A percentile compares a stretch with the other conserved stretches of the same genome.
phyloP scores from a whole-genome alignment of 768 basidiomycete genomes.

The Boletus sp. region DNA sequence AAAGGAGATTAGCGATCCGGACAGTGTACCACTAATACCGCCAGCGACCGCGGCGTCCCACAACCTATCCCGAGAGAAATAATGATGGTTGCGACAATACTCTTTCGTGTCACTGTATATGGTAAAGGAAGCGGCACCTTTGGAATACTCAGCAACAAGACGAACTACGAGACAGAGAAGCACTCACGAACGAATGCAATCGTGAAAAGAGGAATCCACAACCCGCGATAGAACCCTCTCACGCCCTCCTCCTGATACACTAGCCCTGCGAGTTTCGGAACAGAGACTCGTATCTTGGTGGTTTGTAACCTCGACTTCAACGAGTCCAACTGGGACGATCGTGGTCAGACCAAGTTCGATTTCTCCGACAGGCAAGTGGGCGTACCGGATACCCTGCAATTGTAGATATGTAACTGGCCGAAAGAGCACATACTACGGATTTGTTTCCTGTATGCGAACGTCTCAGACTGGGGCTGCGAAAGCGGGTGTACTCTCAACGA shows the following conservation, averaged over 20 bases:
- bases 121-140: constrained; percentile 88
- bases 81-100: constrained; percentile 55
- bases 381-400: constrained; percentile 85
- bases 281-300: constrained; percentile 69
- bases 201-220: constrained; percentile 91
- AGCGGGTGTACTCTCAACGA: not conserved
- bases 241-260: constrained; percentile 86
- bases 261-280: constrained; percentile 65
- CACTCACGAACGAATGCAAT: constrained; percentile 94
- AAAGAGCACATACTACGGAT: constrained; percentile 85
- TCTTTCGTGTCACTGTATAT: constrained; percentile 88
- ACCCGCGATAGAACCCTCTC: constrained; percentile 84
- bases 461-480: constrained; percentile 5
- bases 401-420: constrained; percentile 90
- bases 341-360: not conserved
- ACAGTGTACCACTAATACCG: constrained; percentile 81
- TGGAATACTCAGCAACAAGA: constrained; percentile 5
- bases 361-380: not conserved
- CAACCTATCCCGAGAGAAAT: constrained; percentile 56
- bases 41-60: constrained; percentile 75
- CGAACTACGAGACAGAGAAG: not conserved
- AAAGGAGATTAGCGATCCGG: constrained; percentile 86
- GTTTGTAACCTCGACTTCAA: constrained; percentile 93
- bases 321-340: constrained; percentile 71
- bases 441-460: constrained; percentile 59